These are phyloP conservation scores for Termitomyces sp. DNA, from an alignment of 768 basidiomycete genomes.

Conservation along the genomic window DNA sequence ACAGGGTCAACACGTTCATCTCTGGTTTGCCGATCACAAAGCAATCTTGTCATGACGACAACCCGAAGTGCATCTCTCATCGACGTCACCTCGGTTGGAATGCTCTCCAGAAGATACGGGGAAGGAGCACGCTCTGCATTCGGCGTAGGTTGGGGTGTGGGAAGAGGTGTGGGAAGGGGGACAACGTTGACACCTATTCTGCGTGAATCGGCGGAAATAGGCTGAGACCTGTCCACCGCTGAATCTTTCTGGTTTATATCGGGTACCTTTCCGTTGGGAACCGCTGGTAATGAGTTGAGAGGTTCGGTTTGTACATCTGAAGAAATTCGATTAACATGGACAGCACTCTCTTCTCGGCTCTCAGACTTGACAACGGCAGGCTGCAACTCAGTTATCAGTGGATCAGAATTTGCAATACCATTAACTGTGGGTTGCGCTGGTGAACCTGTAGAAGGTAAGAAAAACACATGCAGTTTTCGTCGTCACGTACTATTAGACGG, in stretches of 20 bases:
- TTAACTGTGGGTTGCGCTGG: neutral
- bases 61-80: constrained; percentile 58
- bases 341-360: neutral
- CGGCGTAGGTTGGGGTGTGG: constrained; percentile 5
- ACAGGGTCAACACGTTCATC: constrained; percentile 61
- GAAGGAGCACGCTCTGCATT: constrained; percentile 4
- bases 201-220: neutral
- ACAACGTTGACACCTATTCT: neutral
- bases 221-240: neutral
- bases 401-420: neutral
- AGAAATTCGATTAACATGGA: neutral
- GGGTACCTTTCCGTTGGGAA: neutral
- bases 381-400: neutral
- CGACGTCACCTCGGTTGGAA: constrained; percentile 39
- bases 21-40: constrained; percentile 55
- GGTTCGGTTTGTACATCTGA: neutral
- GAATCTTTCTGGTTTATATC: neutral
- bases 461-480: neutral
- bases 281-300: neutral
- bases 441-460: neutral
- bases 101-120: constrained; percentile 21
- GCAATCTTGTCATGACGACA: constrained; percentile 56
- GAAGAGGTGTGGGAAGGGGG: constrained; percentile 8
- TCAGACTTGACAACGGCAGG: neutral
- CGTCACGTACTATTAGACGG: neutral